A percentile compares a stretch with the other conserved stretches of the same genome.
These are phyloP conservation scores for Paxillus rubicundulus DNA, from an alignment of 768 basidiomycete genomes.

Conservation along the genomic window DNA sequence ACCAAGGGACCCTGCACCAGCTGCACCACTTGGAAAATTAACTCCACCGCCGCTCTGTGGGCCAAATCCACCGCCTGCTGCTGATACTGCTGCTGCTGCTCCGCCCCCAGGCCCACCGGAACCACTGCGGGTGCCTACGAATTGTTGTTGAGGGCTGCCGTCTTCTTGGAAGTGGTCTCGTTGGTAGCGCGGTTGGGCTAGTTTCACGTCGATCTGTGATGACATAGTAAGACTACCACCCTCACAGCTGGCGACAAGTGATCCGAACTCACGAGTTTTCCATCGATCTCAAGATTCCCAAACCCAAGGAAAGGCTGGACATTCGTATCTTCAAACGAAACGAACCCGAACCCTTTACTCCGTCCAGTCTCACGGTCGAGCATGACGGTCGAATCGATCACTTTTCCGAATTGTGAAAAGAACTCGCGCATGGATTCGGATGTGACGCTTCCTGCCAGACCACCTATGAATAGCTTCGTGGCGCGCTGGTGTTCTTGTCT, in stretches of 20 bases:
- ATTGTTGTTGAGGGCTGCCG: slow-evolving; percentile 25
- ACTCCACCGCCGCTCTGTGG: slow-evolving; percentile 32
- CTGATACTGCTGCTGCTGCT: slow-evolving; percentile 14
- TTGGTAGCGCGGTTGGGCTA: slow-evolving; percentile 88
- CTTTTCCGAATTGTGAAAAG: slow-evolving; percentile 91
- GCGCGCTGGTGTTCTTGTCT: slow-evolving; percentile 92
- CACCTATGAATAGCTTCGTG: slow-evolving; percentile 95
- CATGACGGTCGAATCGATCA: slow-evolving; percentile 99
- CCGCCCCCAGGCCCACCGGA: slow-evolving; percentile 4
- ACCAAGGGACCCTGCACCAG: slow-evolving; percentile 21
- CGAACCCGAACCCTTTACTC: slow-evolving; percentile 97
- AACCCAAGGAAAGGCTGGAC: slow-evolving; percentile 87
- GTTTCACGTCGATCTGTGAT: slow-evolving; percentile 90
- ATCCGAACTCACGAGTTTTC: slow-evolving; percentile 72
- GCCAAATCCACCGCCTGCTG: slow-evolving; percentile 24
- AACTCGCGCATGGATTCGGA: slow-evolving; percentile 91
- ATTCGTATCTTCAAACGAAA: slow-evolving; percentile 90
- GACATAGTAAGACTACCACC: background rate
- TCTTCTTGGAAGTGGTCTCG: slow-evolving; percentile 62
- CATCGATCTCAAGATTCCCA: slow-evolving; percentile 89
- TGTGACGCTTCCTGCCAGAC: slow-evolving; percentile 87
- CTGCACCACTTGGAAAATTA: slow-evolving; percentile 34
- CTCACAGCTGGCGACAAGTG: background rate
- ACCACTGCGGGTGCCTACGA: slow-evolving; percentile 3
- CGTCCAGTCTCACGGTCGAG: slow-evolving; percentile 92